Evolutionary conservation across 768 basidiomycete genomes (phyloP), one percentile per base, ranked within the genome.

Genomic region (Termitomyces sp.): DNA sequence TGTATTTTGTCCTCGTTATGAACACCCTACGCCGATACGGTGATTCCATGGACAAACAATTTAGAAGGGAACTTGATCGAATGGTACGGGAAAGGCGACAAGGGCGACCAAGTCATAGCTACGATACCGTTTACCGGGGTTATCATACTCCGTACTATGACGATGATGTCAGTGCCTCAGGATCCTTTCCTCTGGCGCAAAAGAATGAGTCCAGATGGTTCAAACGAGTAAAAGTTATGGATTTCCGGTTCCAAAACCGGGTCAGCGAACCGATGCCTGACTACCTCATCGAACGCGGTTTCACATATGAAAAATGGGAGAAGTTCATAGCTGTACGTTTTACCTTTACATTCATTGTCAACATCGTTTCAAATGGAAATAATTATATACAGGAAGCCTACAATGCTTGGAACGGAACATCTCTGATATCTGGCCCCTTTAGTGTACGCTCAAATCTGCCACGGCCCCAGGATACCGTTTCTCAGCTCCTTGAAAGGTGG

Each of bases 1-100:
- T 84, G 4, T 84, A 86, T 63, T 76, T 84, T 52, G 58, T 38
- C 9, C 66, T 85, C 28, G 81, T 86, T 50, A 64, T 85, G 26
- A 71, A 69, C 49, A 85, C 84, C 1, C 74, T 88, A 60, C 67
- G 77, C 30, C 73, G 68, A 14, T 88, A 86, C 57, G 83, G 85
- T 3, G 68, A 71, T 13, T 57, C 63, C 3, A 68, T 76, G 69
- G 76, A 78, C 40, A 61, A 55, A 14, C 59, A 64, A 13, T 78
- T 62, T 11, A 58, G 53, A 40, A 28, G 14, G 18, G 55, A 54
- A 14, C 51, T 62, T 11, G 51, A 58, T 24, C 16, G 16, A 11
- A 6, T 41, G 40, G 46, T 53, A 5, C 43, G 22, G 33, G 40
- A 51, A 51, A 59, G 24, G 41, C 38, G 44, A 14, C 24, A 13